phyloP scores from a whole-genome alignment of 768 basidiomycete species.

The Lactarius indigo region DNA sequence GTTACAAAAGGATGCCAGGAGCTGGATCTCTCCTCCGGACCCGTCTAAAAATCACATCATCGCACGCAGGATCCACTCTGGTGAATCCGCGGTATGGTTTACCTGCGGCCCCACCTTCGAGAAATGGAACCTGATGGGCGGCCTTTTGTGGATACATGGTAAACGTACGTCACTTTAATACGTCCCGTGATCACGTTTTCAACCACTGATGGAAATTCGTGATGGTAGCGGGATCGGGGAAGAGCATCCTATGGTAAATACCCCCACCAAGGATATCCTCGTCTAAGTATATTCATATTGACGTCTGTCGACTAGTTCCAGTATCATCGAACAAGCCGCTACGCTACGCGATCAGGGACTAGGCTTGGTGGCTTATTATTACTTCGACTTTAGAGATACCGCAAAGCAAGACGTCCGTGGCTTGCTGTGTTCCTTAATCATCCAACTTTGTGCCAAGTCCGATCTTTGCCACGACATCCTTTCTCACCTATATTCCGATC shows the following conservation, averaged over 20 bases:
- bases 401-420: constrained; percentile 2
- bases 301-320: background rate
- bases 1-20: background rate
- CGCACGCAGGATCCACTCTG: background rate
- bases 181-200: background rate
- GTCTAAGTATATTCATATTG: background rate
- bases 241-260: constrained; percentile 5
- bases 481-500: background rate
- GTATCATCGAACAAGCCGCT: background rate
- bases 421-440: background rate
- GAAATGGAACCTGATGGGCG: background rate
- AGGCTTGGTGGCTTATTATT: background rate
- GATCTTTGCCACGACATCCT: background rate
- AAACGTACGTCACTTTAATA: background rate
- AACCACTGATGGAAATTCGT: background rate
- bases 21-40: constrained; percentile 11
- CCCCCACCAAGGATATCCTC: background rate
- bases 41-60: constrained; percentile 7
- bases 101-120: background rate
- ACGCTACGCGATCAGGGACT: background rate
- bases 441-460: background rate
- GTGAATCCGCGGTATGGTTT: background rate
- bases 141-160: background rate
- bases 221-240: constrained; percentile 3
- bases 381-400: constrained; percentile 1